Base-by-base conservation (phyloP, 2,329 filamentous ascomycete species). In the Xylaria sp. region DNA sequence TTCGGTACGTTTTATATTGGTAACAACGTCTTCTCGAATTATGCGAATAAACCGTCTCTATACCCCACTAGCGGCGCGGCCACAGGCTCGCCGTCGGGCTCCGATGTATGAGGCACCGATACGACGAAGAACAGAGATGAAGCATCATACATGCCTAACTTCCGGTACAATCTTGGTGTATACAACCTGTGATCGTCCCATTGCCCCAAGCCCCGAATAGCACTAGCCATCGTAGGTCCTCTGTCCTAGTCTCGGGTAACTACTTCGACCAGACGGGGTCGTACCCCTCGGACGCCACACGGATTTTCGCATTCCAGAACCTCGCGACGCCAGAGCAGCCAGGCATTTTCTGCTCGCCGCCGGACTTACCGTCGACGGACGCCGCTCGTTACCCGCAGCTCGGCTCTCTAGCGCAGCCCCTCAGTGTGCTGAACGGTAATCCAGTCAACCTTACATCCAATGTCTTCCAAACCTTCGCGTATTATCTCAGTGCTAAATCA, bases 1-100 rank as follows among this genome's bases (percentile, higher is more conserved):
- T 67, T 68, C 46, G 66, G 66, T 6, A 68, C 66, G 3, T 67
- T 67, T 19, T 67, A 68, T 13, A 52, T 68, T 9, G 65, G 31
- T 3, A 61, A 66, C 21, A 68, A 68, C 41, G 62, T 68, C 23
- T 68, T 68, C 35, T 48, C 38, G 29, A 67, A 65, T 17, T 67
- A 67, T 11, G 48, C 47, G 17, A 61, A 68, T 15, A 47, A 40
- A 8, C 47, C 51, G 11, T 65, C 66, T 3, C 38, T 65, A 1
- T 68, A 63, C 33, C 40, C 46, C 3, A 31, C 27, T 1, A 13
- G 11, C 0, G 46, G 59, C 19, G 46, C 29, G 11, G 15, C 3
- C 6, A 11, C 17, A 21, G 25, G 7, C 7, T 17, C 37, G 2
- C 8, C 19, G n/a, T n/a, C n/a, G n/a, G n/a, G n/a, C n/a, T n/a